A percentile compares a stretch with the other conserved stretches of the same genome.
Conservation (phyloP, 345 rosid species). For the Bretschneidera sinensis region DNA sequence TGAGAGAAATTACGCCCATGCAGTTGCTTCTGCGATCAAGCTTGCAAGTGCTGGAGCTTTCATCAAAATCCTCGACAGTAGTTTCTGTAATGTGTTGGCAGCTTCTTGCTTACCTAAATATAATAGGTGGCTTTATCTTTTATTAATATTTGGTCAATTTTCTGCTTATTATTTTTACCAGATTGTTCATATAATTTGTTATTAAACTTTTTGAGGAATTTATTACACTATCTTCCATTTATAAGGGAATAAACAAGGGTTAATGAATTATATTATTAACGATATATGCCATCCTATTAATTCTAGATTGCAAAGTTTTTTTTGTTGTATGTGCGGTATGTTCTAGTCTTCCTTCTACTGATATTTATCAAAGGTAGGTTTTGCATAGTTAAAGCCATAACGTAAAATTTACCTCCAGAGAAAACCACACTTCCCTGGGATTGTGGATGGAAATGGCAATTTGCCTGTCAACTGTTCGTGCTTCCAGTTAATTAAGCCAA, state of each 20-base stretch:
- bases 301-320: background rate
- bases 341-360: no score
- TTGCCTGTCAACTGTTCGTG: conserved; percentile 26
- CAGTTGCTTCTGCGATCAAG: background rate
- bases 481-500: conserved; percentile 34
- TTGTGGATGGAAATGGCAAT: conserved; percentile 27
- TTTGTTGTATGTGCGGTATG: background rate
- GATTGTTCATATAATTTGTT: no score
- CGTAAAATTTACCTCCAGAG: conserved; percentile 17
- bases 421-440: conserved; percentile 12
- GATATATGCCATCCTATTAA: no score
- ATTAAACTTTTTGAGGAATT: no score
- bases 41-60: no score
- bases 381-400: background rate
- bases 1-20: background rate
- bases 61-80: no score
- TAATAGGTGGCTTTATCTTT: no score
- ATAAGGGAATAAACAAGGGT: background rate
- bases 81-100: no score
- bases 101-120: no score
- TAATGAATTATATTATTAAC: no score
- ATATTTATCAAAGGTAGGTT: background rate
- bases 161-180: no score
- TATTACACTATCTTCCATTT: background rate
- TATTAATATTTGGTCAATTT: no score